Base-by-base conservation (phyloP, 2,329 filamentous ascomycete genomes). In the Monosporascus sp. region DNA sequence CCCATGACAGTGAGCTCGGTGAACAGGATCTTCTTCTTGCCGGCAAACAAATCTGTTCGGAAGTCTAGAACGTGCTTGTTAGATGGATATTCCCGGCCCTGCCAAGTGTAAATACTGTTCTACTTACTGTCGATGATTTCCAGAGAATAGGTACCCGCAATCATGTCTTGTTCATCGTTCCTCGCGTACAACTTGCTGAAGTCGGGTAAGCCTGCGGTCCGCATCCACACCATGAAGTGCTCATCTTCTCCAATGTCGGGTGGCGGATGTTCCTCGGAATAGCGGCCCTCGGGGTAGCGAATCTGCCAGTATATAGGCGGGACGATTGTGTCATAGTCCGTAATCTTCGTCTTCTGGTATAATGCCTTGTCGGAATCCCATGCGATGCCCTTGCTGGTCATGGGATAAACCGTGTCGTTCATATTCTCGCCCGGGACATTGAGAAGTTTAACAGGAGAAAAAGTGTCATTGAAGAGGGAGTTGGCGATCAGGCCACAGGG, bases 161-260 rank as follows among this genome's bases (percentile, higher is more conserved):
- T 64, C 87, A 99, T 87, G 0, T 74, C 68, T 2, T 79, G 74
- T 1, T 77, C 77, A 67, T 96, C 87, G 66, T 97, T 97, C 55
- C 91, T 82, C 70, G 87, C 82, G 46, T 91, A 90, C 47, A 99
- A 78, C 75, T 99, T 99, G 80, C 89, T 96, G 70, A 99, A 99
- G 5, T 87, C 88, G 1, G 94, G 94, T 63, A 97, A 75, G 54
- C 93, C 94, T 24, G 94, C 94, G 2, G 95, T 96, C 63, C 94
- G 86, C 94, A 99, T 99, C 94, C 94, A 99, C 22, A 97, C 92
- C 73, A 97, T 92, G 70, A 99, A 96, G 44, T 85, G 84, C 70
- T 96, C 88, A 73, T 91, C 86, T 0, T 84, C 74, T 58, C 86
- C 79, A 18, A 97, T 70, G 62, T 94, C 73, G 0, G 91, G 91